Conservation (phyloP, 192 early-diverging fungal species). For the Podila clonocystis region DNA sequence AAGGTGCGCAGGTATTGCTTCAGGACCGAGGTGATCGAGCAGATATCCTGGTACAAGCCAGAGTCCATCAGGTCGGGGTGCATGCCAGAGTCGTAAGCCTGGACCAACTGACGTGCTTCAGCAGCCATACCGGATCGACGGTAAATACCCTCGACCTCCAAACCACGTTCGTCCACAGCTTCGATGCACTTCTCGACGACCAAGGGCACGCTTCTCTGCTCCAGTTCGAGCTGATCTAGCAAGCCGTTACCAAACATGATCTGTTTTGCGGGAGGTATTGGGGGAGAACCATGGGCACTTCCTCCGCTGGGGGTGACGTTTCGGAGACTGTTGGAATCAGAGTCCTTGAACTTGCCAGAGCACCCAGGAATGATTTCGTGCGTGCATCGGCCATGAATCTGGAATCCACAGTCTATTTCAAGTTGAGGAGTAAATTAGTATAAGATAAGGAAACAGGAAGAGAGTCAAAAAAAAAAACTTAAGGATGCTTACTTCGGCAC, state of each 20-base stretch:
- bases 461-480: neutral
- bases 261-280: constrained; percentile 24
- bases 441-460: neutral
- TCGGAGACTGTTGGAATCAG: constrained; percentile 34
- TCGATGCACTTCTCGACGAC: constrained; percentile 73
- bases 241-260: constrained; percentile 77
- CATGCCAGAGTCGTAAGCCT: constrained; percentile 68
- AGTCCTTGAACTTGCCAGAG: constrained; percentile 19
- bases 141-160: constrained; percentile 85
- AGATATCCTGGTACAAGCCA: constrained; percentile 73
- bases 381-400: constrained; percentile 57
- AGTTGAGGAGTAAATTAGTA: neutral
- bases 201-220: constrained; percentile 70
- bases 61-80: constrained; percentile 60
- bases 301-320: constrained; percentile 12
- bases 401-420: constrained; percentile 55
- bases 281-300: constrained; percentile 39
- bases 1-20: constrained; percentile 85
- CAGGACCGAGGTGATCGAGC: constrained; percentile 80
- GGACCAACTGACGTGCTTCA: constrained; percentile 72
- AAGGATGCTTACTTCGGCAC: constrained; percentile 51
- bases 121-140: constrained; percentile 81
- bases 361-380: constrained; percentile 24
- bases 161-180: constrained; percentile 69
- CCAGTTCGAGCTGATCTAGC: constrained; percentile 60